Conservation (phyloP, 2,329 filamentous ascomycete genomes). For the Teratosphaeria viscida region DNA sequence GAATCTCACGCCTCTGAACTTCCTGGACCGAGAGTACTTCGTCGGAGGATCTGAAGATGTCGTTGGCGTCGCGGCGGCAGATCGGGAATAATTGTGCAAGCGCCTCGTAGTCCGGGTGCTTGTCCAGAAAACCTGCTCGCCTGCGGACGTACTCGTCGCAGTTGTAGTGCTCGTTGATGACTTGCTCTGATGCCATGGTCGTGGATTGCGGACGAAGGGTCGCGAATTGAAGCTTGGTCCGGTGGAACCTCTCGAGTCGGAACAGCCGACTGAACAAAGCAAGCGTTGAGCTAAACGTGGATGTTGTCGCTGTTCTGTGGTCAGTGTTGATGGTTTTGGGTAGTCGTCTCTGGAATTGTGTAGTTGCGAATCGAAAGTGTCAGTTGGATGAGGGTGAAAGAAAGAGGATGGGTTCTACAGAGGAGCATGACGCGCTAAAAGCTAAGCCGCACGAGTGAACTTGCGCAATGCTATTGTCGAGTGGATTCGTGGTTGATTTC, state of each 20-base stretch:
- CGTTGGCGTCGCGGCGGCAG: constrained; percentile 9
- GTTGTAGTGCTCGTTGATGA: constrained; percentile 19
- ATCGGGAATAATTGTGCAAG: constrained; percentile 5
- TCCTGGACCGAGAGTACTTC: constrained; percentile 15
- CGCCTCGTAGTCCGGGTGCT: constrained; percentile 10
- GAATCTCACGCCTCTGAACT: constrained; percentile 16
- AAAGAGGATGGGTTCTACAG: not conserved
- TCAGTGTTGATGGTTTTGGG: not conserved
- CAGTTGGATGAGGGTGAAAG: not conserved
- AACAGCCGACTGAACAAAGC: not conserved
- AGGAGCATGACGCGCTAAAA: not conserved
- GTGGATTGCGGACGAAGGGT: not conserved
- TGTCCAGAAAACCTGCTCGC: constrained; percentile 14
- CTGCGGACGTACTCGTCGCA: constrained; percentile 15
- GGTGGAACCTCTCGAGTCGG: not conserved
- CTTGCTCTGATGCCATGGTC: constrained; percentile 6
- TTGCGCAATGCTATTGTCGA: not conserved
- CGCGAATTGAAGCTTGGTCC: not conserved
- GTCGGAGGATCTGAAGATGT: constrained; percentile 10
- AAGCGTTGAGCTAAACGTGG: not conserved
- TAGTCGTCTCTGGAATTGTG: not conserved
- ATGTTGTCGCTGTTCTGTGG: not conserved
- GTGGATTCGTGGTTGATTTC: not conserved
- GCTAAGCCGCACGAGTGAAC: not conserved
- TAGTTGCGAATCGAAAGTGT: not conserved